Conservation (phyloP, 1,139 yeast species). For the Geotrichum bryndzae region DNA sequence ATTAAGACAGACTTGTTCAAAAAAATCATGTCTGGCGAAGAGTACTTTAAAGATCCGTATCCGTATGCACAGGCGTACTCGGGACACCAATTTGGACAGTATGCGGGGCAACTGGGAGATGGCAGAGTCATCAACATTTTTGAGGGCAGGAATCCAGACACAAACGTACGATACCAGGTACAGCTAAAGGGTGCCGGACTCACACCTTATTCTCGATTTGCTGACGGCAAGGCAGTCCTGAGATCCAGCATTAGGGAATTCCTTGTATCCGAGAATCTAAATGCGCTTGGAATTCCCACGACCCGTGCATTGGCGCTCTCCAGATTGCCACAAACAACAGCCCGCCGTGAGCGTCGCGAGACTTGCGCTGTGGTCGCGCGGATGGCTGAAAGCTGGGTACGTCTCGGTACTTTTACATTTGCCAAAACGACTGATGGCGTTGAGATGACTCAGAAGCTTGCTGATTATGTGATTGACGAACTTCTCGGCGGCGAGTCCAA, state of each 20-base stretch:
- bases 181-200: constrained; percentile 89
- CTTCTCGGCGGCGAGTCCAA: constrained; percentile 45
- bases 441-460: constrained; percentile 51
- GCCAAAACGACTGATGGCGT: constrained; percentile 71
- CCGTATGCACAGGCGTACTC: constrained; percentile 93
- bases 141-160: constrained; percentile 46
- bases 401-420: constrained; percentile 87
- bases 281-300: constrained; percentile 79
- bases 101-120: constrained; percentile 97
- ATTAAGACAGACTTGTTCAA: constrained; percentile 44
- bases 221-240: constrained; percentile 92
- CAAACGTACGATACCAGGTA: constrained; percentile 48
- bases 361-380: constrained; percentile 81
- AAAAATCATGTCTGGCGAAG: constrained; percentile 59
- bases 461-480: constrained; percentile 68
- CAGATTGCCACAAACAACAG: constrained; percentile 65
- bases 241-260: constrained; percentile 86
- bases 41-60: constrained; percentile 40
- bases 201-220: constrained; percentile 90
- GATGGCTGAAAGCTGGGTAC: constrained; percentile 79
- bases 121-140: constrained; percentile 84
- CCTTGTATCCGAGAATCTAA: constrained; percentile 71
- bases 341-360: constrained; percentile 67
- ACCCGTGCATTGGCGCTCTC: constrained; percentile 77
- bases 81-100: constrained; percentile 92